Base-by-base conservation (phyloP, 2,329 filamentous ascomycete genomes). In the Pseudogymnoascus sp. region DNA sequence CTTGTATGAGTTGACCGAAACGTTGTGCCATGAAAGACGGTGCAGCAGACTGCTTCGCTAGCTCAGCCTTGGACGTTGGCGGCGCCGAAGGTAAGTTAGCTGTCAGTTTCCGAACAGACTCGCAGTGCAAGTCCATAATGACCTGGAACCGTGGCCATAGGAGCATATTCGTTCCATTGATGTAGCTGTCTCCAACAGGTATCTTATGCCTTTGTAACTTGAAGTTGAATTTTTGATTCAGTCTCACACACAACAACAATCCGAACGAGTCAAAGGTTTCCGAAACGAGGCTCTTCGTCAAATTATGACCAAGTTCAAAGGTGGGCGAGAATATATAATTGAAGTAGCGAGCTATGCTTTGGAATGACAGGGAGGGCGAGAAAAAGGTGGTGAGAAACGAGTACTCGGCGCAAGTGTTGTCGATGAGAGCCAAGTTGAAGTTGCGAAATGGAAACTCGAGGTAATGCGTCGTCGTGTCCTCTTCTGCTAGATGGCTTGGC, bases 91-190 rank as follows among this genome's bases (percentile, higher is more conserved):
- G 85, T 70, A 78, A 81, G 61, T 69, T 77, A 73, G 72, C 85
- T 62, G 73, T 86, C 70, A 79, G 80, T 71, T 71, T 81, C 59
- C 88, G 88, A 36, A 99, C 81, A 0, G 90, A 95, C 60, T 96
- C 91, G 75, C 89, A 91, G 72, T 99, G 94, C 61, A 87, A 82
- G 71, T 96, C 92, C 85, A 99, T 96, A 68, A 96, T 86, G 61
- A 90, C 84, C 74, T 99, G 95, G 69, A 99, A 89, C 25, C 93
- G 87, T 6, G 94, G 94, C 94, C 94, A 99, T 5, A 99, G 83
- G 2, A 94, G 83, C 91, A 99, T 99, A 70, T 89, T 92, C 4
- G 91, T 96, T 50, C 86, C 92, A 72, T 99, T 99, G 71, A 97
- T 87, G 71, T 99, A 99, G 38, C 85, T 82, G 70, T 99, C 94